These are phyloP conservation scores for Colletotrichum viniferum DNA, from an alignment of 2,329 filamentous ascomycete genomes.

Conservation along the genomic window DNA sequence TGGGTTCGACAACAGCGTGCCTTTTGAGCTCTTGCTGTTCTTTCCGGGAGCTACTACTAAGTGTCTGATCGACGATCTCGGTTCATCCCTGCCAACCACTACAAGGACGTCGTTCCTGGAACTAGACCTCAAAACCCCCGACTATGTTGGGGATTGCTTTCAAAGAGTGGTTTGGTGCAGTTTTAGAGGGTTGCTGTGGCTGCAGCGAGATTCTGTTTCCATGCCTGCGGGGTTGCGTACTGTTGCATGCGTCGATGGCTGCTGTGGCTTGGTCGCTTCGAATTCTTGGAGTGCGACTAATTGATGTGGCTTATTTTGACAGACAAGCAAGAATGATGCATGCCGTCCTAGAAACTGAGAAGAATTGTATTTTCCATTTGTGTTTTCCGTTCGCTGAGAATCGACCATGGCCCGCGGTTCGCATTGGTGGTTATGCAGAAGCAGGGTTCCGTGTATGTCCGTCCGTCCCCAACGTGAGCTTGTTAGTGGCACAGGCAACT, in stretches of 20 bases:
- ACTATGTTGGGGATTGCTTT: not conserved
- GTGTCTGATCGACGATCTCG: not conserved
- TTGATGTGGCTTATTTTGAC: not conserved
- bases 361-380: not conserved
- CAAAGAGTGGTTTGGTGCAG: not conserved
- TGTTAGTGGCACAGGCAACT: not conserved
- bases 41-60: not conserved
- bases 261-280: not conserved
- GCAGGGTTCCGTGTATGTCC: not conserved
- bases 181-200: not conserved
- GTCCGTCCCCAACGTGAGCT: not conserved
- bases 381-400: not conserved
- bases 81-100: not conserved
- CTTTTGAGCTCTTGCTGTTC: not conserved
- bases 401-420: not conserved
- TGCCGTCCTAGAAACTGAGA: not conserved
- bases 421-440: not conserved
- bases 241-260: not conserved
- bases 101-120: not conserved
- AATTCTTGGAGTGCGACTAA: not conserved
- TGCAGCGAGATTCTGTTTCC: not conserved
- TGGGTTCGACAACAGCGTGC: not conserved
- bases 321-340: not conserved
- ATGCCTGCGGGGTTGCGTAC: not conserved
- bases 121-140: not conserved